Base-by-base conservation (phyloP, 2,329 filamentous ascomycete genomes). In the Epichloe sylvatica region DNA sequence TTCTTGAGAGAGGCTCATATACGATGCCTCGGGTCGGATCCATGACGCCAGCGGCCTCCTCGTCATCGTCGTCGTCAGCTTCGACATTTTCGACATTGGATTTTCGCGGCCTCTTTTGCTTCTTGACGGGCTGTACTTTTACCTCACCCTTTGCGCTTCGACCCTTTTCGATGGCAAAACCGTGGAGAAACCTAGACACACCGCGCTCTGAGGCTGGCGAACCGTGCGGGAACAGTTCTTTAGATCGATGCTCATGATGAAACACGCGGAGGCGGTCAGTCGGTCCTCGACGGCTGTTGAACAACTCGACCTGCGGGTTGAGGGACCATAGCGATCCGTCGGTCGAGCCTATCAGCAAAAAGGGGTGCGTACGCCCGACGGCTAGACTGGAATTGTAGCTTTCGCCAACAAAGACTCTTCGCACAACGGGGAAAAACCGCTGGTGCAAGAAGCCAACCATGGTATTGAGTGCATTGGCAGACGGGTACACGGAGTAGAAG, bases 1-100 rank as follows among this genome's bases (percentile, higher is more conserved):
- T 68, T 44, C 81, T 74, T 9, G 78, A 82, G 53, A 74, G 67
- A 45, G 82, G 75, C 50, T 86, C 82, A 56, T 81, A 75, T 11
- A 83, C 70, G 4, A 75, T 66, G 4, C 70, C 69, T 37, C 72
- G 66, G 4, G 67, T 68, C 1, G 70, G 64, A 46, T 66, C 68
- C 52, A 61, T 59, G 30, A 63, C 53, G 42, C 58, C 59, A 11
- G 55, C 58, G 4, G 56, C 60, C 33, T 64, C 63, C 25, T 64
- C 63, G 9, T 64, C 66, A 11, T 65, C 63, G 4, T 67, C 65
- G 17, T 49, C 52, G 3, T 41, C 46, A 3, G 30, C 30, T 4
- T 63, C 63, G 1, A 56, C 56, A 2, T 55, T 54, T 33, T 62
- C 60, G 23, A 57, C 58, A 1, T 52, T 56, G 12, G 62, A 62